Conservation (phyloP, 2,329 filamentous ascomycete species). For the Neofusicoccum cordaticola region DNA sequence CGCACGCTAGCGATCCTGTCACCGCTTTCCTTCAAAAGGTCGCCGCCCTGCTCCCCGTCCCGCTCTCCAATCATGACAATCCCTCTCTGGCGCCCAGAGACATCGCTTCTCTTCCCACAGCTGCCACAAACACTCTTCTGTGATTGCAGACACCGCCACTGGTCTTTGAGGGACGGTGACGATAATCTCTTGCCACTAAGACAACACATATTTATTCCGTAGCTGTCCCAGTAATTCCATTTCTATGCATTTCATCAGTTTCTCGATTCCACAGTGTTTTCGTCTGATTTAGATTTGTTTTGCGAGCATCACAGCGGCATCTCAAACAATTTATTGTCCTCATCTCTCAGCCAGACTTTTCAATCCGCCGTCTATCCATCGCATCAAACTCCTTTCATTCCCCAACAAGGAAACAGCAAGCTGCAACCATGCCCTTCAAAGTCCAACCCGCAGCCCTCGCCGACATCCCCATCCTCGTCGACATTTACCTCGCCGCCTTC, state of each 20-base stretch:
- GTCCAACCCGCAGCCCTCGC: constrained; percentile 32
- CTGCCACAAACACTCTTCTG: not conserved
- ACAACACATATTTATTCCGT: no score
- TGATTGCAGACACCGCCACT: not conserved
- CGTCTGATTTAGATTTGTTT: no score
- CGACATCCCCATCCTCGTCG: constrained; percentile 39
- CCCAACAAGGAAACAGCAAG: not conserved
- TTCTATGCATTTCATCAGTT: no score
- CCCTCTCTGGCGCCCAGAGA: not conserved
- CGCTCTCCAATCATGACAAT: not conserved
- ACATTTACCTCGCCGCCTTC: constrained; percentile 32
- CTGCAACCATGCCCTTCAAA: constrained; percentile 20
- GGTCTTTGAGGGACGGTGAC: no score
- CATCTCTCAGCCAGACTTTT: not conserved
- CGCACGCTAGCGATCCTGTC: not conserved
- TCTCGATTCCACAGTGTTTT: no score
- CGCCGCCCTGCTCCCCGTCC: not conserved
- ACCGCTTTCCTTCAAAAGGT: not conserved
- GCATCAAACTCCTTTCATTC: not conserved
- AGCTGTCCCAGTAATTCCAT: no score
- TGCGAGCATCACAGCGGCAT: no score
- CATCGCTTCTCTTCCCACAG: not conserved
- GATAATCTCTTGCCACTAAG: no score
- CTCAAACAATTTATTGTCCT: no score
- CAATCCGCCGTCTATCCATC: no score